A percentile compares a stretch with the other conserved stretches of the same genome.
phyloP scores from a whole-genome alignment of 2,329 filamentous ascomycete genomes.

The Colletotrichum eremochloae region DNA sequence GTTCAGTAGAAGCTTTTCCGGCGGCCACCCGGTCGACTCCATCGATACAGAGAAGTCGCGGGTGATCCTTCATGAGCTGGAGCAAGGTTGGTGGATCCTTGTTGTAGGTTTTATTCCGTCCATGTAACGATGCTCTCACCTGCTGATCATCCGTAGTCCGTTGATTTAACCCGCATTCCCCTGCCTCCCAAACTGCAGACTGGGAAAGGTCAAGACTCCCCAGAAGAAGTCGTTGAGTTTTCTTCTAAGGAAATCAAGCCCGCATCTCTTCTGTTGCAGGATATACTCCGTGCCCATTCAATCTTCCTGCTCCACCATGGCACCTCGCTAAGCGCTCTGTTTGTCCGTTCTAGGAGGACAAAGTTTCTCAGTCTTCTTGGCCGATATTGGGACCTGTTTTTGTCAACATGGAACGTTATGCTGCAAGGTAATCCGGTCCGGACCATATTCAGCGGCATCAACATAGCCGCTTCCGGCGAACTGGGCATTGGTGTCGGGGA shows the following conservation, averaged over 20 bases:
- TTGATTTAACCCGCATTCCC: conserved; percentile 82
- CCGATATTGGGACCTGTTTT: conserved; percentile 82
- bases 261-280: conserved; percentile 79
- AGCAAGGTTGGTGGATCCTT: conserved; percentile 94
- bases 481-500: conserved; percentile 95
- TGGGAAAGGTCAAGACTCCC: conserved; percentile 55
- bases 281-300: conserved; percentile 85
- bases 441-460: conserved; percentile 84
- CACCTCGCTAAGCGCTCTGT: conserved; percentile 78
- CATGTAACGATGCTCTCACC: neutral
- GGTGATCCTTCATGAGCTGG: conserved; percentile 87
- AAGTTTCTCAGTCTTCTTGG: conserved; percentile 81
- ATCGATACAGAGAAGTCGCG: conserved; percentile 93
- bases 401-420: conserved; percentile 87
- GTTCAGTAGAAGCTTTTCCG: conserved; percentile 90
- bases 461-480: conserved; percentile 90
- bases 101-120: conserved; percentile 70
- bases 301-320: conserved; percentile 92
- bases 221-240: conserved; percentile 75
- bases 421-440: conserved; percentile 89
- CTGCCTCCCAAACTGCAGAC: conserved; percentile 68
- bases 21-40: conserved; percentile 80
- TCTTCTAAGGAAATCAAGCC: conserved; percentile 93
- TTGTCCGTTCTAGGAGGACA: conserved; percentile 71
- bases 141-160: conserved; percentile 65